Base-by-base conservation (phyloP, 805 yeast species). In the Candida montana region DNA sequence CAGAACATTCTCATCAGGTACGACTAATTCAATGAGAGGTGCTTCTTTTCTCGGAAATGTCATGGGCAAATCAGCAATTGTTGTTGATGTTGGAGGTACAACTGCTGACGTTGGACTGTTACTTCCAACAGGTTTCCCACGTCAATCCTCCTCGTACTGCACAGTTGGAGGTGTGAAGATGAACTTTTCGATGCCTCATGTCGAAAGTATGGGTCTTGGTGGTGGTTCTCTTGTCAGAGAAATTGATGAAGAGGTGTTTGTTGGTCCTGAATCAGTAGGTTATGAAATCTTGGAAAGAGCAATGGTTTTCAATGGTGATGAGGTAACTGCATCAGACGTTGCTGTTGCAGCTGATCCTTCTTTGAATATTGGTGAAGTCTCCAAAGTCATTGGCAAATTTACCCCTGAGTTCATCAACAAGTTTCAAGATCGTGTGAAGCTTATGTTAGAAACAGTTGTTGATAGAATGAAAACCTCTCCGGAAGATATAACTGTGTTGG, bases 261-360 rank as follows among this genome's bases (percentile, higher is more conserved):
- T 72, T 24, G 77, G 77, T 1, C 77, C 78, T 0, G 77, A 71
- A 35, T 71, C 77, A n/a, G 68, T 68, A 17, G 78, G 76, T 7
- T 34, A 49, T 61, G 69, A 71, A 26, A 41, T 48, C 23, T 27
- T 44, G 19, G 55, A 52, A 7, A 54, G 59, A 44, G 61, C 71
- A 2, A 37, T 61, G 24, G 58, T 69, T 3, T 71, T 70, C 54
- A 74, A 74, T 28, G 77, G 77, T 23, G 50, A 54, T 11, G 57
- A 52, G 2, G 50, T 57, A 1, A 72, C 75, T 9, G 58, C 74
- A 5, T 59, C 76, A 7, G 68, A 63, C 49, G 59, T 71, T 7
- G 49, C 64, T 3, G 54, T 59, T n/a, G 46, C 52, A 7, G 61
- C 45, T 15, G 47, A 47, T 33, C 50, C 36, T 41, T 37, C 46